A percentile compares a stretch with the other conserved stretches of the same genome.
Evolutionary conservation across 768 basidiomycete species (phyloP).

Genomic region (Hygrophoropsis aurantiaca): DNA sequence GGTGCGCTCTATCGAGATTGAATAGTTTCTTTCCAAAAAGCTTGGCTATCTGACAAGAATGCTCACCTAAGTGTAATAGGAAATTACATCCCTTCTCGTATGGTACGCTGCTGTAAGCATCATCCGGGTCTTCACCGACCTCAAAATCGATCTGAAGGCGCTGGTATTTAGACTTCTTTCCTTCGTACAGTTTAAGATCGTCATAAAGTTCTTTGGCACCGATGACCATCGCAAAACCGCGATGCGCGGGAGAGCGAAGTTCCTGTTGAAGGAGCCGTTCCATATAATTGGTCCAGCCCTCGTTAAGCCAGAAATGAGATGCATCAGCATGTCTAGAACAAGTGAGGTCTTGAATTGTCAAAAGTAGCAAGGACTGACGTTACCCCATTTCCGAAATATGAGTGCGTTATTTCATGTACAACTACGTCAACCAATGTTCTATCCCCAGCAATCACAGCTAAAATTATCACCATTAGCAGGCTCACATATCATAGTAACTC

Average conservation of each 20-base stretch:
- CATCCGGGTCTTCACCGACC: slow-evolving; percentile 73
- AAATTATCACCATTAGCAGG: too few relatives aligned
- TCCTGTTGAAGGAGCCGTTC: slow-evolving; percentile 76
- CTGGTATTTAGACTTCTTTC: slow-evolving; percentile 67
- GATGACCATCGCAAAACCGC: slow-evolving; percentile 79
- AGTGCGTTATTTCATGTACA: slow-evolving; percentile 84
- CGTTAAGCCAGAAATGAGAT: slow-evolving; percentile 86
- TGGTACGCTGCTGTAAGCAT: slow-evolving; percentile 71
- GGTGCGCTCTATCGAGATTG: slow-evolving; percentile 49
- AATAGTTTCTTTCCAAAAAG: background rate
- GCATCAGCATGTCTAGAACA: slow-evolving; percentile 60
- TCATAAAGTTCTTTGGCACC: slow-evolving; percentile 74
- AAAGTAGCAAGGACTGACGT: slow-evolving; percentile 46
- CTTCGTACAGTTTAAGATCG: slow-evolving; percentile 59
- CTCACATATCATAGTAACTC: background rate
- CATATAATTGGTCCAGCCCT: slow-evolving; percentile 93
- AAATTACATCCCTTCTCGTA: slow-evolving; percentile 93
- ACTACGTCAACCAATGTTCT: slow-evolving; percentile 85
- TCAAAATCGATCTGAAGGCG: slow-evolving; percentile 76
- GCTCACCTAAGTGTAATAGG: slow-evolving; percentile 75
- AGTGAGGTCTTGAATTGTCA: background rate
- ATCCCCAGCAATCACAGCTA: slow-evolving; percentile 85
- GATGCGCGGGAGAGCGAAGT: slow-evolving; percentile 70
- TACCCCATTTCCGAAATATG: slow-evolving; percentile 92
- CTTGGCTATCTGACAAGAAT: background rate